Evolutionary conservation across 2,329 filamentous ascomycete genomes (phyloP), one percentile per base, ranked within the genome.

Genomic region (Lecanoromycetidae sp.): DNA sequence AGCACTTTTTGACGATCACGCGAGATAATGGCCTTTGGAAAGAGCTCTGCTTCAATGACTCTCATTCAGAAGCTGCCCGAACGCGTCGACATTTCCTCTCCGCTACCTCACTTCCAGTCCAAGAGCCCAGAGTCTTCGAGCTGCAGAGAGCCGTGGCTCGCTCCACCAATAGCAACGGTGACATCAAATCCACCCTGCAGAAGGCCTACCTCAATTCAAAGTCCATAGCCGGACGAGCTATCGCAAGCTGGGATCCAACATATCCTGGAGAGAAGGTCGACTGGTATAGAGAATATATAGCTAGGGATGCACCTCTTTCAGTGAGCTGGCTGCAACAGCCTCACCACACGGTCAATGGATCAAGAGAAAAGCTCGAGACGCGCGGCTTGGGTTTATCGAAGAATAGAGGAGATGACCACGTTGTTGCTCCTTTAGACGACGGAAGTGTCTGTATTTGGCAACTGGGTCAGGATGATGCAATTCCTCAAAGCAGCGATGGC

Each of bases 401-500:
- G 17, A 67, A 67, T 56, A 67, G 65, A 19, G 66, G 70, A n/a
- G 65, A 74, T 15, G 69, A 75, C 20, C 69, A 80, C 45, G 79
- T 85, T 0, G 73, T 94, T 13, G 81, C 83, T 0, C 86, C 87
- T 2, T 68, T 94, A 6, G 86, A 93, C 49, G 85, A 95, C 59
- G 87, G 87, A 0, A 87, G 84, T 43, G 74, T 95, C n/a, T 85
- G 82, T 56, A 65, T 94, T 5, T 95, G 87, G 87, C 84, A 94
- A 58, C 68, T 85, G 29, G 42, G 77, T 74, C 46, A 58, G 61
- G 35, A 50, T 36, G 40, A 50, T 27, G 52, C 56, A 17, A 75
- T 74, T 1, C 74, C 71, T 25, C 66, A 66, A 39, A 64, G 64
- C 4, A 69, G 60, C 52, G 74, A 72, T 54, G 83, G 84, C 2